Evolutionary conservation across 176 grass and related monocot genomes (phyloP).

Genomic region (Oryza meridionalis): DNA sequence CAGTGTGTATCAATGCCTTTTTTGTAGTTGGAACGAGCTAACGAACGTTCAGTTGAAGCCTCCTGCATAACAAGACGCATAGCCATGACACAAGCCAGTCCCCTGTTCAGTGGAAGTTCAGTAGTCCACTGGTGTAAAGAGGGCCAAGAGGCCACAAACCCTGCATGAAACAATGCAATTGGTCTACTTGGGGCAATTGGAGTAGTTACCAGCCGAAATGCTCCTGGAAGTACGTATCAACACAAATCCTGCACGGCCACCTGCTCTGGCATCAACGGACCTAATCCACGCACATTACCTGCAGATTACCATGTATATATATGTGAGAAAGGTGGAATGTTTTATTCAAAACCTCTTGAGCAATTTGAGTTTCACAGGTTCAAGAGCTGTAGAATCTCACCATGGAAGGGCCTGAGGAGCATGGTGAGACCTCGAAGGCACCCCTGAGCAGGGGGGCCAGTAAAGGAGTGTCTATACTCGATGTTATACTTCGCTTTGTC

Average conservation of each 20-base stretch:
- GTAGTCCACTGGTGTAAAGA: constrained; percentile 41
- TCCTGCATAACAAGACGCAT: constrained; percentile 25
- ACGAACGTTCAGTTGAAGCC: constrained; percentile 40
- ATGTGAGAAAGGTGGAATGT: neutral
- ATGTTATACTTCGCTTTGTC: constrained; percentile 59
- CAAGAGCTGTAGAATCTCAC: neutral
- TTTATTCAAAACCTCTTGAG: constrained; percentile 27
- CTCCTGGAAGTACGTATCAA: constrained; percentile 20
- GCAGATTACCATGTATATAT: constrained; percentile 32
- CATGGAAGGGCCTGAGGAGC: constrained; percentile 46
- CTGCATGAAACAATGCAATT: neutral
- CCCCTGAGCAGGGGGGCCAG: constrained; percentile 39
- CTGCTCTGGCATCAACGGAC: constrained; percentile 29
- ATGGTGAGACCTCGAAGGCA: constrained; percentile 59
- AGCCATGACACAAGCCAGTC: neutral
- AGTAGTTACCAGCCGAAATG: constrained; percentile 48
- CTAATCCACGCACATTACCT: constrained; percentile 27
- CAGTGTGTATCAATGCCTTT: neutral
- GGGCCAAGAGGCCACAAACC: constrained; percentile 39
- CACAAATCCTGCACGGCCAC: constrained; percentile 10
- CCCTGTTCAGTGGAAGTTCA: neutral
- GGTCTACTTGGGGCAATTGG: constrained; percentile 32
- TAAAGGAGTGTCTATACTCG: constrained; percentile 56
- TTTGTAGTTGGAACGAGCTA: constrained; percentile 45
- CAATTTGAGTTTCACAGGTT: neutral